Conservation (phyloP, 73 alveolate species). For the Symbiodinium pilosum region DNA sequence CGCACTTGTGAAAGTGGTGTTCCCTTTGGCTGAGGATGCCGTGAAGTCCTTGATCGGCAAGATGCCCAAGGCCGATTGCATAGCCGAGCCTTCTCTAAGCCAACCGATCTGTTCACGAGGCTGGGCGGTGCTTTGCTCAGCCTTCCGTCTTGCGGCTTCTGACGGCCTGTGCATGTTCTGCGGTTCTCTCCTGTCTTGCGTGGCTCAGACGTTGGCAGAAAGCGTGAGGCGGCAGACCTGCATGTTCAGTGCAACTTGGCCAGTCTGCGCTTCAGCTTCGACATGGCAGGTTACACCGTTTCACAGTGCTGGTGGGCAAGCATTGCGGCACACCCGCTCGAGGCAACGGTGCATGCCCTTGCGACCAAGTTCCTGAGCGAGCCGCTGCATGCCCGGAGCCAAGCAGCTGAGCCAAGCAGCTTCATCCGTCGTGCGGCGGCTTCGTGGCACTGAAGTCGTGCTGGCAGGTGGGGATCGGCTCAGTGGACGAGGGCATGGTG, state of each 20-base stretch:
- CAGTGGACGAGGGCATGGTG: slow-evolving; percentile 77
- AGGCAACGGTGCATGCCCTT: slow-evolving; percentile 96
- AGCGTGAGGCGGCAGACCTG: slow-evolving; percentile 97
- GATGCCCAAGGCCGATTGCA: slow-evolving; percentile 96
- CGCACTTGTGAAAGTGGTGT: too few relatives aligned
- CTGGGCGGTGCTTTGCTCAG: slow-evolving; percentile 32
- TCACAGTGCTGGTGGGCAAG: too few relatives aligned
- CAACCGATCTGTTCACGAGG: background rate
- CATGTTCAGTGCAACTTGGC: slow-evolving; percentile 99
- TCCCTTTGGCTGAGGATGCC: too few relatives aligned
- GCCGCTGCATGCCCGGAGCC: slow-evolving; percentile 96
- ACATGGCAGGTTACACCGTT: background rate
- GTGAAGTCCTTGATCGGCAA: slow-evolving; percentile 97
- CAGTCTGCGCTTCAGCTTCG: slow-evolving; percentile 76
- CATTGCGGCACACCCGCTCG: background rate
- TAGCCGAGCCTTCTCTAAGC: background rate
- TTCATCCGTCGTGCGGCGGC: too few relatives aligned
- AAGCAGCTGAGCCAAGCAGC: background rate
- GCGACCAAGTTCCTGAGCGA: slow-evolving; percentile 97
- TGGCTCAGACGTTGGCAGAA: too few relatives aligned
- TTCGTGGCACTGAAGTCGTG: too few relatives aligned
- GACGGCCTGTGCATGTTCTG: too few relatives aligned
- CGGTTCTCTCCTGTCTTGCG: too few relatives aligned
- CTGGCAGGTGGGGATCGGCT: slow-evolving; percentile 62
- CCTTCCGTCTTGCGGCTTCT: too few relatives aligned